Evolutionary conservation across 805 yeast species (phyloP).

Genomic region (Kurtzmaniella fragi): DNA sequence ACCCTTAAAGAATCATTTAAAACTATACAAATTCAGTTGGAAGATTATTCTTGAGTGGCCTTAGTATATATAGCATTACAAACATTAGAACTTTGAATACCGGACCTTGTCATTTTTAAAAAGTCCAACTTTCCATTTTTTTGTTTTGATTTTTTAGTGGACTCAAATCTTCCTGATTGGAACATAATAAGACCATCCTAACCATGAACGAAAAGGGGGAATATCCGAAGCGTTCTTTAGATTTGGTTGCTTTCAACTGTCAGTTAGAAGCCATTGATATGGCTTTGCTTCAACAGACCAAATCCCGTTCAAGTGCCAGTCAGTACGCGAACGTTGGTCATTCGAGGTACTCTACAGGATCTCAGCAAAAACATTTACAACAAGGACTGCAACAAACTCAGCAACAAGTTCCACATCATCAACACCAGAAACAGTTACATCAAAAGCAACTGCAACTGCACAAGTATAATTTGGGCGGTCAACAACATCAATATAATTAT

Average conservation of each 20-base stretch:
- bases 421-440: slow-evolving; percentile 5
- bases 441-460: not conserved
- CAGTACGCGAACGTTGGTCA: slow-evolving; percentile 4
- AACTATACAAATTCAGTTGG: no score
- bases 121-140: no score
- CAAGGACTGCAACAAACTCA: slow-evolving; percentile 12
- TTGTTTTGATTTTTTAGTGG: no score
- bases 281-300: slow-evolving; percentile 5
- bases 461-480: not conserved
- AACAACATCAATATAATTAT: slow-evolving; percentile 1
- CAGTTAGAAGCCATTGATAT: slow-evolving; percentile 24
- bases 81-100: no score
- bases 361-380: slow-evolving; percentile 12
- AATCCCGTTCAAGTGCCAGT: slow-evolving; percentile 5
- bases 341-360: slow-evolving; percentile 3
- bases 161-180: no score
- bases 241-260: slow-evolving; percentile 20
- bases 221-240: slow-evolving; percentile 22
- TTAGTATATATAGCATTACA: no score
- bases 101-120: no score
- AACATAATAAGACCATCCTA: no score
- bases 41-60: no score
- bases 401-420: slow-evolving; percentile 4
- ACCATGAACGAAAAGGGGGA: not conserved
- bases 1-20: no score